Evolutionary conservation across 2,329 filamentous ascomycete species (phyloP), one percentile per base, ranked within the genome.

Genomic region (Colletotrichum theobromicola): DNA sequence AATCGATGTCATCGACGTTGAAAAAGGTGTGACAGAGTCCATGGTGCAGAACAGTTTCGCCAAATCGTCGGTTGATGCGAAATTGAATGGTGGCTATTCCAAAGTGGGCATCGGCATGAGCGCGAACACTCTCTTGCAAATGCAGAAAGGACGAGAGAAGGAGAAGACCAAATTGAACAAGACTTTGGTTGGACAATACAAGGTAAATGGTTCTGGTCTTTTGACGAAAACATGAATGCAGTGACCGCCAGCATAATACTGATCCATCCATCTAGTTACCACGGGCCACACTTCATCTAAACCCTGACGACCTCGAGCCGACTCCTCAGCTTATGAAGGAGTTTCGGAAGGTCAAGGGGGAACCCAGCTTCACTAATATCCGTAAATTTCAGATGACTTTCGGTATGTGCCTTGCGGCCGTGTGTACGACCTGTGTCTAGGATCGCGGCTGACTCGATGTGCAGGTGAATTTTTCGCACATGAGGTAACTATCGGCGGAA

Each of bases 401-500:
- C 15, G 69, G 69, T 71, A 24, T 13, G 50, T 66, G 15, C 32
- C 16, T 6, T 5, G 21, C 16, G 21, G 0, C 42, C n/a, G 12
- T 46, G 3, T 15, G 26, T 62, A 16, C 5, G 21, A 30, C 2
- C n/a, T 15, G 15, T 15, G 5, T 62, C 24, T 62, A 26, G 8
- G 26, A 8, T 12, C 4, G 16, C 3, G 7, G 3, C 50, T 71
- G n/a, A 71, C 13, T 8, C 21, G 8, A 24, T 9, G 10, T n/a
- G 12, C 26, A 71, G 69, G 69, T 5, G 46, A 71, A 26, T 71
- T 71, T 28, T 71, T 71, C 35, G 58, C 61, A 9, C 69, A 71
- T 18, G 62, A 71, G 34, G 62, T 71, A 3, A 53, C 55, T 8
- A 42, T 71, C 13, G 69, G 69, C 10, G 69, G 69, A 13, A 67